Evolutionary conservation across 768 basidiomycete species (phyloP).

Genomic region (Galerina sulciceps): DNA sequence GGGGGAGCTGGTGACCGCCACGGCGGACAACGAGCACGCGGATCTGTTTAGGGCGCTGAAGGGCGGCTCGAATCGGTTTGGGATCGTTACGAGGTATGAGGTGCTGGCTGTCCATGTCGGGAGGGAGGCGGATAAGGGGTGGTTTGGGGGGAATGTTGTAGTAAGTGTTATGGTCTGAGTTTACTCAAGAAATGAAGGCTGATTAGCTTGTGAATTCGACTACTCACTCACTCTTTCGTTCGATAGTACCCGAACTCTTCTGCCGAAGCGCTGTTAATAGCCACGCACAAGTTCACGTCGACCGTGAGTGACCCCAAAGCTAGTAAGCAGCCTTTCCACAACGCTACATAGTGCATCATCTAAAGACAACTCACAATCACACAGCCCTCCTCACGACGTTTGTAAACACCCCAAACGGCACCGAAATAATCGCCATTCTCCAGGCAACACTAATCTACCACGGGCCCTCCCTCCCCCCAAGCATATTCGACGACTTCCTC

Average conservation of each 20-base stretch:
- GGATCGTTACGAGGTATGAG: slow-evolving; percentile 48
- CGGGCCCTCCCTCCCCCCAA: slow-evolving; percentile 34
- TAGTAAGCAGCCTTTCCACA: slow-evolving; percentile 28
- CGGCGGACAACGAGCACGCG: slow-evolving; percentile 39
- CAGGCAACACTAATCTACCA: slow-evolving; percentile 38
- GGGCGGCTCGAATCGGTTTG: slow-evolving; percentile 49
- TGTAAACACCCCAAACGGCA: slow-evolving; percentile 24
- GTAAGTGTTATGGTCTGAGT: slow-evolving; percentile 33
- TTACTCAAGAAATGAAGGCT: neutral
- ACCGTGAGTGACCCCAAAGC: slow-evolving; percentile 42
- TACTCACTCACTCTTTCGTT: no score
- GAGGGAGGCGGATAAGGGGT: slow-evolving; percentile 37
- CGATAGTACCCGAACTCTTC: slow-evolving; percentile 41
- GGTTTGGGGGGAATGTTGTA: slow-evolving; percentile 42
- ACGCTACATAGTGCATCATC: neutral
- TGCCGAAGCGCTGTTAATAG: slow-evolving; percentile 38
- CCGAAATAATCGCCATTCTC: slow-evolving; percentile 26
- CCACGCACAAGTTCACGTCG: slow-evolving; percentile 39
- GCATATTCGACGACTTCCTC: slow-evolving; percentile 43
- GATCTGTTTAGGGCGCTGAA: slow-evolving; percentile 50
- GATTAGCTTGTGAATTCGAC: neutral
- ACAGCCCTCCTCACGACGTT: slow-evolving; percentile 32
- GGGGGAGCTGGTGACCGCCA: slow-evolving; percentile 45
- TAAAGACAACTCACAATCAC: neutral
- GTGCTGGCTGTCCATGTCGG: slow-evolving; percentile 43